Base-by-base conservation (phyloP, 2,329 filamentous ascomycete species). In the Sordariomycetes sp. region DNA sequence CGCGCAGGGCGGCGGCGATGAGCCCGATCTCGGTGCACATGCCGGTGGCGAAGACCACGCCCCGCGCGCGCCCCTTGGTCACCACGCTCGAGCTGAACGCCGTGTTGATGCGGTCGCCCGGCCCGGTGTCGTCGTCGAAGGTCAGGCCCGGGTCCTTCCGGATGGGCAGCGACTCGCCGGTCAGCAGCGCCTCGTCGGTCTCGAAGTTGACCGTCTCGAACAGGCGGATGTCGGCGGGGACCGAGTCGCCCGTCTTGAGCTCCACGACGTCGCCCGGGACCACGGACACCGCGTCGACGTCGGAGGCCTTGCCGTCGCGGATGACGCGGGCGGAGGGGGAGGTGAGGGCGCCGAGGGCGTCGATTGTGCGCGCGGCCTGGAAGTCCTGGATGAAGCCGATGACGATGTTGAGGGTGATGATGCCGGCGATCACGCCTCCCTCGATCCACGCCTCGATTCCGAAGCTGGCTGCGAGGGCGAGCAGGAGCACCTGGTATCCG, bases 131-230 rank as follows among this genome's bases (percentile, higher is more conserved):
- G 12, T 65, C 64, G 55, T 67, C 64, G 53, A 76, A 73, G 28
- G 76, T 72, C 34, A 69, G 66, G 11, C 72, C 67, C 2, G 75
- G 67, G 58, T 75, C 68, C 69, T 85, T 79, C 63, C 70, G 71
- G 2, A 80, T 78, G 20, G 81, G 81, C 1, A 81, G 70, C 16
- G 81, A 81, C 68, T 85, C 82, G 56, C 82, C 82, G 24, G 82
- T 85, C 28, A 85, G 75, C 48, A 82, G 72, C 7, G 80, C 79
- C 65, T 85, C 81, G 60, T 89, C 84, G 60, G 80, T 83, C 60
- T 83, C 82, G 40, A 84, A 75, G 66, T 87, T 86, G 70, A 85
- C 79, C 34, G 73, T 76, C 58, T 82, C 76, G 60, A 81, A 62
- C 1, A 77, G 63, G 78, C 60, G 73, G n/a, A 83, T 68, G 64